phyloP scores from a whole-genome alignment of 257 asterid genomes.

The Solanum infundibuliforme region DNA sequence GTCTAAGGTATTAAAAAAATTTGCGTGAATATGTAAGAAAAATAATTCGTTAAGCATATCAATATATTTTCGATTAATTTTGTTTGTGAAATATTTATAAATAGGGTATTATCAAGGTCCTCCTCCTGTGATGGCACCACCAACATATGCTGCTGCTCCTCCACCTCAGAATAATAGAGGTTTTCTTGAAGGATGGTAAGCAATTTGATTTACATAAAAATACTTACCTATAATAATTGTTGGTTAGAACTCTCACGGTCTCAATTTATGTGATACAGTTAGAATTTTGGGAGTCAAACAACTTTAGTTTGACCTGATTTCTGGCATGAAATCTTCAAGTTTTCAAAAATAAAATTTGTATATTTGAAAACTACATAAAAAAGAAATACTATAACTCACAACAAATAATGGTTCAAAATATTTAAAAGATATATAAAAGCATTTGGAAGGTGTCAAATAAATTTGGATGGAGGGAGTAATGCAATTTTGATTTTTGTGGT shows the following conservation, averaged over 20 bases:
- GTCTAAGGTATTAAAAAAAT: neutral
- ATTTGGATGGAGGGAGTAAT: neutral
- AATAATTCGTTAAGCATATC: neutral
- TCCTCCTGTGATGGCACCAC: conserved; percentile 3
- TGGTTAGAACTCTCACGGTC: neutral
- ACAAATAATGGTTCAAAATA: too few species aligned
- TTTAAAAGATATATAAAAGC: too few species aligned
- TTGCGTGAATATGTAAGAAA: too few species aligned
- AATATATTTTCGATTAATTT: neutral
- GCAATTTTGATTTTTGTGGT: neutral
- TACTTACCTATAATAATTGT: neutral
- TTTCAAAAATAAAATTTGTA: too few species aligned
- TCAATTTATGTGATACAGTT: too few species aligned
- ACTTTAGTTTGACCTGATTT: too few species aligned
- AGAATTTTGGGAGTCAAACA: neutral
- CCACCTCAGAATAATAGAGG: neutral
- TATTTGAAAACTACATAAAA: too few species aligned
- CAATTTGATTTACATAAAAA: neutral
- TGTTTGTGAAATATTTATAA: neutral
- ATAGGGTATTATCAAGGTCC: neutral
- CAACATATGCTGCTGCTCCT: neutral
- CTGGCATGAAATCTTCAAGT: neutral
- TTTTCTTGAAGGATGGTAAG: neutral
- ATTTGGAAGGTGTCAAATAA: too few species aligned
- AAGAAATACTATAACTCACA: too few species aligned